phyloP scores from a whole-genome alignment of 1,139 yeast species.

The Kodamaea fungicola region DNA sequence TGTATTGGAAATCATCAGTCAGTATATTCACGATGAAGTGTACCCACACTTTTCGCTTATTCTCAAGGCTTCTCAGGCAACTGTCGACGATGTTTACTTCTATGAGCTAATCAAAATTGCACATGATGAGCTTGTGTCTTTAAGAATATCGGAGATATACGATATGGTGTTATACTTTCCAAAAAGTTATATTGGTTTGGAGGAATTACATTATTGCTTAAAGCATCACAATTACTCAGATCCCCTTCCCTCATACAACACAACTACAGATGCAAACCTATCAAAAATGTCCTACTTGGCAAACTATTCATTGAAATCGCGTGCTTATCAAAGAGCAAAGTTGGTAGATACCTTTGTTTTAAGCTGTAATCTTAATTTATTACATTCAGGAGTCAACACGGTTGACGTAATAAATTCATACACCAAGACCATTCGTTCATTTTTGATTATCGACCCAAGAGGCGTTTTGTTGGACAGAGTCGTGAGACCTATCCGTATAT shows the following conservation, averaged over 20 bases:
- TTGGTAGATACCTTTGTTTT: conserved; percentile 55
- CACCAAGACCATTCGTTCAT: conserved; percentile 68
- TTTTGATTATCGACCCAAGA: conserved; percentile 77
- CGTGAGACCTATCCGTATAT: conserved; percentile 65
- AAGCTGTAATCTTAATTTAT: conserved; percentile 47
- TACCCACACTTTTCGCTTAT: conserved; percentile 36
- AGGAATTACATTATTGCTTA: conserved; percentile 58
- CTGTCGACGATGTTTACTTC: conserved; percentile 17
- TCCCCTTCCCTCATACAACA: background rate
- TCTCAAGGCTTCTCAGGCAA: conserved; percentile 16
- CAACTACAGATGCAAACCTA: conserved; percentile 8
- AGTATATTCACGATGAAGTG: conserved; percentile 37
- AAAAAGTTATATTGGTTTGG: conserved; percentile 51
- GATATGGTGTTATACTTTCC: conserved; percentile 63
- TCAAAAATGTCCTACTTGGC: conserved; percentile 18
- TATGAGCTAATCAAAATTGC: conserved; percentile 37
- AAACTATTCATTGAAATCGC: conserved; percentile 22
- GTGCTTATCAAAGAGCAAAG: conserved; percentile 43
- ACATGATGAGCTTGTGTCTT: conserved; percentile 42
- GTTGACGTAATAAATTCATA: conserved; percentile 68
- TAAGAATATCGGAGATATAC: conserved; percentile 63
- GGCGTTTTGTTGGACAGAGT: conserved; percentile 81
- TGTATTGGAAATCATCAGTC: conserved; percentile 30
- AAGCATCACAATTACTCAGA: conserved; percentile 12
- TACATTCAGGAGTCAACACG: conserved; percentile 85